Percentiles rank a stretch among this genome's conserved stretches.
phyloP scores from a whole-genome alignment of 2,329 filamentous ascomycete genomes.

The Acarospora socialis region DNA sequence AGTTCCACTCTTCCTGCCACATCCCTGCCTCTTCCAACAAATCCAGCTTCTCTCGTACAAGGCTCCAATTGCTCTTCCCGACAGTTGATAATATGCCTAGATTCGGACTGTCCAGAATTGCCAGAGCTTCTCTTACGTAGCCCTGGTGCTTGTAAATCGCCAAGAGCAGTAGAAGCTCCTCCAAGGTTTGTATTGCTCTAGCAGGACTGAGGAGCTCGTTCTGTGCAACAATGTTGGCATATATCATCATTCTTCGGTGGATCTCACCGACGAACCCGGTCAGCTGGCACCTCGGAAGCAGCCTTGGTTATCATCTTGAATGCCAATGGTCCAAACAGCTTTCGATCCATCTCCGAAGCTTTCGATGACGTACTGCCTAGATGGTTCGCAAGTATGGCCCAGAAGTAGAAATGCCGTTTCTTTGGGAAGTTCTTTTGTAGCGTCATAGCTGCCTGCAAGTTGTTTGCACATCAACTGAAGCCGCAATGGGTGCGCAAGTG shows the following conservation, averaged over 20 bases:
- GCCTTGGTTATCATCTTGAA: conserved; percentile 36
- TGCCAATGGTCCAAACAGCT: conserved; percentile 35
- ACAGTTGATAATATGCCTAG: conserved; percentile 28
- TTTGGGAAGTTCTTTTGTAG: conserved; percentile 35
- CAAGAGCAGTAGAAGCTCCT: conserved; percentile 32
- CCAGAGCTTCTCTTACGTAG: conserved; percentile 25
- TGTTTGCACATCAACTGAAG: too few species aligned
- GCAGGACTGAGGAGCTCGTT: conserved; percentile 26
- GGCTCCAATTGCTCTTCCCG: conserved; percentile 29
- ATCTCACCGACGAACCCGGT: conserved; percentile 25
- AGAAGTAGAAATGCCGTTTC: conserved; percentile 34
- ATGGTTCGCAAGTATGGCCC: conserved; percentile 34
- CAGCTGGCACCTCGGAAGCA: conserved; percentile 28
- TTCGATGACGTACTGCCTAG: conserved; percentile 24
- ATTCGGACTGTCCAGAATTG: conserved; percentile 28
- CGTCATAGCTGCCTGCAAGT: conserved; percentile 33
- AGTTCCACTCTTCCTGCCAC: conserved; percentile 26
- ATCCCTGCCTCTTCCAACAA: conserved; percentile 23
- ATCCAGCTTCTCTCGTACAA: conserved; percentile 25
- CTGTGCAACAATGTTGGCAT: conserved; percentile 17
- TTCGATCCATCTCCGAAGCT: conserved; percentile 28
- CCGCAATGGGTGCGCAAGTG: too few species aligned
- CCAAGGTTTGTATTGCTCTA: conserved; percentile 31
- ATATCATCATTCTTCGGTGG: background rate
- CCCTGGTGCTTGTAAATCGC: conserved; percentile 30